A percentile compares a stretch with the other conserved stretches of the same genome.
These are phyloP conservation scores for Vitis cinerea DNA, from an alignment of 164 flowering plant species.

Conservation along the genomic window DNA sequence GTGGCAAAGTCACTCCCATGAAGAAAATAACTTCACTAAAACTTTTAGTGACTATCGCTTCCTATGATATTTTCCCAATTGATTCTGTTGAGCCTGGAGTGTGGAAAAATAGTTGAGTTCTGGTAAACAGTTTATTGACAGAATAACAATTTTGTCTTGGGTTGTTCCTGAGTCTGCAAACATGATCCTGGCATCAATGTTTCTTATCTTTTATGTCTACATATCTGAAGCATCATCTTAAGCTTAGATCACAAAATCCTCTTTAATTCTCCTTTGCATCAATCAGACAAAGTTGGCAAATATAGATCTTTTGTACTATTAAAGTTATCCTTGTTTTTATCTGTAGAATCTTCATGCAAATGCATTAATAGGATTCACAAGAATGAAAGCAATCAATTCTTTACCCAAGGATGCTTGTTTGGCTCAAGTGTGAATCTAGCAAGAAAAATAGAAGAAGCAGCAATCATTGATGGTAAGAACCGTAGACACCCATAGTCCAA, in stretches of 20 bases:
- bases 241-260: neutral
- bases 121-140: too few relatives aligned
- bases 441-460: slow-evolving; percentile 56
- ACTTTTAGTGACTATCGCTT: neutral
- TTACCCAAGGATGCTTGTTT: slow-evolving; percentile 69
- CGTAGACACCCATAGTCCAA: slow-evolving; percentile 58
- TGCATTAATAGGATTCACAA: neutral
- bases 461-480: slow-evolving; percentile 70
- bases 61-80: neutral
- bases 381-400: neutral
- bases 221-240: too few relatives aligned
- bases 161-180: too few relatives aligned
- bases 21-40: neutral
- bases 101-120: too few relatives aligned
- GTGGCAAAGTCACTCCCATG: neutral
- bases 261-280: neutral
- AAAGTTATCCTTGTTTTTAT: too few relatives aligned
- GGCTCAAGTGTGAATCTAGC: slow-evolving; percentile 56
- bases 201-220: too few relatives aligned
- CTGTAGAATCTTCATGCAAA: neutral
- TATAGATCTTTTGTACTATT: too few relatives aligned
- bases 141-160: too few relatives aligned
- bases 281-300: neutral
- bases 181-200: too few relatives aligned
- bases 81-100: too few relatives aligned